Base-by-base conservation (phyloP, 1,284 basidiomycete genomes). In the Clitocybe nebularis region DNA sequence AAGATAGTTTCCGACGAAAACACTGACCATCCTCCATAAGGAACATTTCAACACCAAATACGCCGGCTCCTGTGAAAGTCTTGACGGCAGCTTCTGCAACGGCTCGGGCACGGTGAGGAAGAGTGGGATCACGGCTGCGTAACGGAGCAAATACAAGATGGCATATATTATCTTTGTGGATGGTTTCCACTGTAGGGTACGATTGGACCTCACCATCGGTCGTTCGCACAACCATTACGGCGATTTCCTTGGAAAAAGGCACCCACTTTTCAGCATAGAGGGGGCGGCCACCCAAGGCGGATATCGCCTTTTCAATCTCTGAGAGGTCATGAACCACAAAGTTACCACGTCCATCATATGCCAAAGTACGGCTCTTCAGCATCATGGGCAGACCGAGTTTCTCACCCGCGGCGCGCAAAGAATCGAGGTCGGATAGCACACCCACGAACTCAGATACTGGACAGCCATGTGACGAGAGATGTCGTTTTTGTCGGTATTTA, bases 31-130 rank as follows among this genome's bases (percentile, higher is more conserved):
- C 79, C 20, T 75, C 67, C 75, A 96, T 78, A 36, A 98, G 70
- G 67, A 99, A 99, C 91, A 99, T 92, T 64, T 99, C 96, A 0
- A 99, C 95, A 3, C 94, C 95, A 67, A 97, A 99, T 20, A 98
- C 82, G 11, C 96, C 96, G 1, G 95, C 95, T 3, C 95, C 95
- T 21, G 79, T 66, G 24, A 99, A 79, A 2, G 85, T 84, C 44
- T 72, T 77, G 5, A 98, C 79, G 0, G 94, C 93, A 36, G 75
- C 70, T 62, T 95, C 90, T 0, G 96, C 96, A 30, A 96, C 71
- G 14, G 66, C 60, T 46, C 82, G 77, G 8, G 93, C 93, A 30
- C 75, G 69, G 16, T 66, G 58, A 36, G 78, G 68, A n/a, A 91
- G 67, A 19, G 72, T 67, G 26, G 78, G 62, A 54, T 85, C 76